These are phyloP conservation scores for Ganoderma boninense DNA, from an alignment of 1,284 basidiomycete species.

Conservation along the genomic window DNA sequence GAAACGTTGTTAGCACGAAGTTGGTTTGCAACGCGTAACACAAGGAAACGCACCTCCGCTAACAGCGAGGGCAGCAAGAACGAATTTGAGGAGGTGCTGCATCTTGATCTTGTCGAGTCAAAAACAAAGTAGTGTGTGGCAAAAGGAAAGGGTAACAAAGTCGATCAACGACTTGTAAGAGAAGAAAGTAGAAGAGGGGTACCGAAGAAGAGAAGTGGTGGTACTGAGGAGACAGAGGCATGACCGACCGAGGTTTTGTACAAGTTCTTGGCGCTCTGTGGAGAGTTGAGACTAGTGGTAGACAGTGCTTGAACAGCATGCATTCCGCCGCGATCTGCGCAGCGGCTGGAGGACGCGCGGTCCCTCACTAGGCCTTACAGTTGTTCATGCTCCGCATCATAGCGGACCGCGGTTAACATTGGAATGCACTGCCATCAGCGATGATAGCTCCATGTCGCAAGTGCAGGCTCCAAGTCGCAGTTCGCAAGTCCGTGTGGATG, in stretches of 20 bases:
- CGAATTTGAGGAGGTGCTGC: not conserved
- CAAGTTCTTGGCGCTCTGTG: not conserved
- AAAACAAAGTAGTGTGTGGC: not conserved
- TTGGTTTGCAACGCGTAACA: too few species aligned
- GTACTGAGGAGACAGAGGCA: not conserved
- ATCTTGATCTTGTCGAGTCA: not conserved
- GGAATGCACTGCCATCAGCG: not conserved
- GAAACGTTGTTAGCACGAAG: too few species aligned
- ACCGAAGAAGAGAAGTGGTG: not conserved
- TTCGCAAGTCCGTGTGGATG: too few species aligned
- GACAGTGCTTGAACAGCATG: not conserved
- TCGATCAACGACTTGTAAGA: conserved; percentile 1
- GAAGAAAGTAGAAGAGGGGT: not conserved
- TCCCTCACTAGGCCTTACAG: too few species aligned
- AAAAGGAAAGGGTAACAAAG: not conserved
- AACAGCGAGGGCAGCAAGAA: not conserved
- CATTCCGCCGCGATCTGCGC: not conserved
- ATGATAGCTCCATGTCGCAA: not conserved
- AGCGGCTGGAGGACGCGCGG: not conserved
- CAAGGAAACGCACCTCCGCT: not conserved
- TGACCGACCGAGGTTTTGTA: not conserved
- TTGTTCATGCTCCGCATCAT: not conserved
- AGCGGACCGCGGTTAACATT: not conserved
- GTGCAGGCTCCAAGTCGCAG: not conserved
- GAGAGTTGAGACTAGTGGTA: not conserved